A percentile compares a stretch with the other conserved stretches of the same genome.
These are phyloP conservation scores for Mortierella sp. DNA, from an alignment of 371 early-diverging fungal species.

Conservation along the genomic window DNA sequence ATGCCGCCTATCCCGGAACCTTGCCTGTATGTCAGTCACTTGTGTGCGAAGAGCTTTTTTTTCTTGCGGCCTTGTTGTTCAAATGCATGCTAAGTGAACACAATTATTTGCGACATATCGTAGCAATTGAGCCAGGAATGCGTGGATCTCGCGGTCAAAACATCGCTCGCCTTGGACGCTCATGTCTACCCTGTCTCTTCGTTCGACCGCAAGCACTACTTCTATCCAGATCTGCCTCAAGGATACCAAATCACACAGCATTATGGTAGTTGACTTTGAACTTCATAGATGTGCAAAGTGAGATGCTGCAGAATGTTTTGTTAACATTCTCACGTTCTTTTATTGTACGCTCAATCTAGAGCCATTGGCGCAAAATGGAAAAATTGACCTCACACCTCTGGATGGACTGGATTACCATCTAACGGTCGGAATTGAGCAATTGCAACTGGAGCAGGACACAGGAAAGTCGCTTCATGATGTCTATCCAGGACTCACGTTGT, in stretches of 20 bases:
- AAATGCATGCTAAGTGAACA: not conserved
- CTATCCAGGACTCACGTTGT: conserved; percentile 70
- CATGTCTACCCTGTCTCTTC: conserved; percentile 74
- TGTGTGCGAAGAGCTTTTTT: too few relatives aligned
- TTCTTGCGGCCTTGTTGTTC: not conserved
- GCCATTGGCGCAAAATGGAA: conserved; percentile 79
- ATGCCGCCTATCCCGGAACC: conserved; percentile 90
- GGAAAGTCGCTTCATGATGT: conserved; percentile 85
- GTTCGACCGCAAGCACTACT: conserved; percentile 96
- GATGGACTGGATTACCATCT: conserved; percentile 68
- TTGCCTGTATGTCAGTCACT: conserved; percentile 62
- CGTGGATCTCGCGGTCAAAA: conserved; percentile 78
- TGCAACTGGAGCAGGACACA: conserved; percentile 95
- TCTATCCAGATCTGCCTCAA: conserved; percentile 91
- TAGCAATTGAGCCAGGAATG: conserved; percentile 81
- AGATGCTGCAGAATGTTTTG: not conserved
- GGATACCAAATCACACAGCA: conserved; percentile 97
- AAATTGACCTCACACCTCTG: conserved; percentile 61
- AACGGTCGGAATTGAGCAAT: conserved; percentile 81
- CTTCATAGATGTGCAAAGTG: not conserved
- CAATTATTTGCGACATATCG: not conserved
- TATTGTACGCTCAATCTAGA: conserved; percentile 47
- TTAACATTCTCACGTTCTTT: not conserved
- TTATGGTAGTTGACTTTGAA: conserved; percentile 59
- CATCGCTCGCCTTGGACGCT: conserved; percentile 80